Evolutionary conservation across 1,139 yeast species (phyloP).

Genomic region (Yamadazyma friedrichii): DNA sequence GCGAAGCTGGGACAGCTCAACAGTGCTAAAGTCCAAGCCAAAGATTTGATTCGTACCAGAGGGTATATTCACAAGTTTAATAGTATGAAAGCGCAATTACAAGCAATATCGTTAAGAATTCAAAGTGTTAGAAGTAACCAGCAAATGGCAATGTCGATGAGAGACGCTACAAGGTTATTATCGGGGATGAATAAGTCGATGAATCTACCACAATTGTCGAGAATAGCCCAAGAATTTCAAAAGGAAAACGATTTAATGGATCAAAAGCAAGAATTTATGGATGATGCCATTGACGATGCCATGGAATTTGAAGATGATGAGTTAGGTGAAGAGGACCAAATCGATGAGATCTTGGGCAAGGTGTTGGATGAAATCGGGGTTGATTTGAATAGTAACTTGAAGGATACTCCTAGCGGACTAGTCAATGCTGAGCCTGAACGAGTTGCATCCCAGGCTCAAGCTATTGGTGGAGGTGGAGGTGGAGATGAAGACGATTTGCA

Average conservation of each 20-base stretch:
- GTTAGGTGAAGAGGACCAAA: constrained; percentile 74
- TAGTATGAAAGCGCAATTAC: constrained; percentile 91
- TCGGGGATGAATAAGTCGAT: constrained; percentile 85
- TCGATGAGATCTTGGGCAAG: constrained; percentile 87
- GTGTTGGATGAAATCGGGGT: constrained; percentile 96
- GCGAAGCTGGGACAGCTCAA: constrained; percentile 88
- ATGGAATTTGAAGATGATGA: constrained; percentile 82
- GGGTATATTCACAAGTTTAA: constrained; percentile 82
- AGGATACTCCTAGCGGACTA: constrained; percentile 56
- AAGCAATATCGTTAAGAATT: constrained; percentile 86
- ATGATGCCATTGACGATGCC: constrained; percentile 94
- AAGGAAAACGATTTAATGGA: constrained; percentile 95
- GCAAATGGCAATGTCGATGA: constrained; percentile 94
- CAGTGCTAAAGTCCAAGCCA: constrained; percentile 92
- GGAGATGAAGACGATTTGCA: constrained; percentile 79
- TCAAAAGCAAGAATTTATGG: constrained; percentile 98
- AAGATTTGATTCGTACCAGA: constrained; percentile 87
- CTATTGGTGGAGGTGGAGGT: constrained; percentile 31
- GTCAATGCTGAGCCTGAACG: constrained; percentile 10
- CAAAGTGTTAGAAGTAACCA: constrained; percentile 90
- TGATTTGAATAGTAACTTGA: constrained; percentile 68
- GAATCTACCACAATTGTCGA: constrained; percentile 86
- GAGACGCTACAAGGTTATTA: constrained; percentile 86
- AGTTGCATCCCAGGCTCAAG: constrained; percentile 48
- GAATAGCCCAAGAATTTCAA: constrained; percentile 94